Percentiles rank a stretch among this genome's conserved stretches.
phyloP scores from a whole-genome alignment of 768 basidiomycete species.

The Hortiboletus campestris region DNA sequence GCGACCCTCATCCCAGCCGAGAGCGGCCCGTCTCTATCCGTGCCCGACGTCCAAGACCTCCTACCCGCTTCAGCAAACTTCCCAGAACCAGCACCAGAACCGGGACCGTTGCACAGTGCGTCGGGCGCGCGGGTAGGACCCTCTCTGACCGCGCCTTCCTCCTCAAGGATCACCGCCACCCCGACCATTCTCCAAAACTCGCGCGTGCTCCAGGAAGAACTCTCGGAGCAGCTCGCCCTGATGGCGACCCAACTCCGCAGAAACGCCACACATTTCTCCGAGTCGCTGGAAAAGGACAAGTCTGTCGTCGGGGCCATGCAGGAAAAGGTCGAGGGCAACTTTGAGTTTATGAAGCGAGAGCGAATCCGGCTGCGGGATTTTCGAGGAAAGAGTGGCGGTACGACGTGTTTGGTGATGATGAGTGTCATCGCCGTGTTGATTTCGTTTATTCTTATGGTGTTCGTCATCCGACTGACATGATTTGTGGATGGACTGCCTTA shows the following conservation, averaged over 20 bases:
- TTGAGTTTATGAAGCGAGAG: slow-evolving; percentile 64
- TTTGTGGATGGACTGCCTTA: not conserved
- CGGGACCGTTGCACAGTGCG: not conserved
- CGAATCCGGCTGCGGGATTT: slow-evolving; percentile 60
- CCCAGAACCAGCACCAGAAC: slow-evolving; percentile 16
- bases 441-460: slow-evolving; percentile 70
- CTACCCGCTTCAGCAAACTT: slow-evolving; percentile 37
- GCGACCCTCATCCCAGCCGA: slow-evolving; percentile 27
- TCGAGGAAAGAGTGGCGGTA: slow-evolving; percentile 60
- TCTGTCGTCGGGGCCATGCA: slow-evolving; percentile 63
- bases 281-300: slow-evolving; percentile 71
- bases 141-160: slow-evolving; percentile 31
- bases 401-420: slow-evolving; percentile 69
- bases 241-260: slow-evolving; percentile 89
- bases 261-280: slow-evolving; percentile 78
- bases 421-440: slow-evolving; percentile 64
- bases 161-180: slow-evolving; percentile 35
- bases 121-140: slow-evolving; percentile 17
- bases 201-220: slow-evolving; percentile 66
- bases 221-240: slow-evolving; percentile 68
- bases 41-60: slow-evolving; percentile 30
- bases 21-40: slow-evolving; percentile 6
- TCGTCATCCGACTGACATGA: slow-evolving; percentile 65
- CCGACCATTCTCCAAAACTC: slow-evolving; percentile 52
- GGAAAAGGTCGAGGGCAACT: slow-evolving; percentile 73